Evolutionary conservation across 441 rosid species (phyloP).

Genomic region (Populus hybrid): DNA sequence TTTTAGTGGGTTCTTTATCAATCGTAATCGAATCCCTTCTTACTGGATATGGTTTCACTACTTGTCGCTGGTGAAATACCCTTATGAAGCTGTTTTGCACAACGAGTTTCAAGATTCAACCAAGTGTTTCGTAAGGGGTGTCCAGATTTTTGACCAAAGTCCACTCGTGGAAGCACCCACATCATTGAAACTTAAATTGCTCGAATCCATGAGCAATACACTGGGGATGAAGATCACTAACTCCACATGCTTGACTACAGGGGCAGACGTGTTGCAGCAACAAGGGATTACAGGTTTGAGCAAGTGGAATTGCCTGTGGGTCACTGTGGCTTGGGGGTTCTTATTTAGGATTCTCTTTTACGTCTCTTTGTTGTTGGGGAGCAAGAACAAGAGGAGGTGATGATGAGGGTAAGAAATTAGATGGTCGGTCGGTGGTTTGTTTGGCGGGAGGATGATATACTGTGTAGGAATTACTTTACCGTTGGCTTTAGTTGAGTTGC

Average conservation of each 20-base stretch:
- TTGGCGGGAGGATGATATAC: not conserved
- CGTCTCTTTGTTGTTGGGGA: constrained; percentile 67
- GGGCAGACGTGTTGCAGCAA: constrained; percentile 50
- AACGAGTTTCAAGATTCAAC: constrained; percentile 58
- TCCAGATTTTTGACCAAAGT: constrained; percentile 74
- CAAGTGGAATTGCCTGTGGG: constrained; percentile 69
- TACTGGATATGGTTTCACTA: constrained; percentile 97
- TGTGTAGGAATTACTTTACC: not conserved
- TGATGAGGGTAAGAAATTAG: too few species aligned
- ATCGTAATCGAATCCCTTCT: constrained; percentile 57
- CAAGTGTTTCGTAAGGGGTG: constrained; percentile 63
- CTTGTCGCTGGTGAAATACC: constrained; percentile 72
- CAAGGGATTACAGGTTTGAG: constrained; percentile 62
- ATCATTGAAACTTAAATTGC: constrained; percentile 39
- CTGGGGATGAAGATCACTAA: constrained; percentile 53
- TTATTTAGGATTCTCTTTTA: constrained; percentile 75
- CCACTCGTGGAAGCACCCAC: constrained; percentile 52
- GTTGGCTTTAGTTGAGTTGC: not conserved
- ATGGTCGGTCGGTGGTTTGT: not conserved
- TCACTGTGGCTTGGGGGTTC: constrained; percentile 83
- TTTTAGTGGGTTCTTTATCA: constrained; percentile 85
- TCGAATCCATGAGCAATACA: constrained; percentile 40
- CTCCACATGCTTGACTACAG: constrained; percentile 72
- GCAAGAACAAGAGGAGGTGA: constrained; percentile 83
- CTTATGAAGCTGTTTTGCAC: constrained; percentile 66